Conservation (phyloP, 2,329 filamentous ascomycete species). For the Fusarium nematophilum region DNA sequence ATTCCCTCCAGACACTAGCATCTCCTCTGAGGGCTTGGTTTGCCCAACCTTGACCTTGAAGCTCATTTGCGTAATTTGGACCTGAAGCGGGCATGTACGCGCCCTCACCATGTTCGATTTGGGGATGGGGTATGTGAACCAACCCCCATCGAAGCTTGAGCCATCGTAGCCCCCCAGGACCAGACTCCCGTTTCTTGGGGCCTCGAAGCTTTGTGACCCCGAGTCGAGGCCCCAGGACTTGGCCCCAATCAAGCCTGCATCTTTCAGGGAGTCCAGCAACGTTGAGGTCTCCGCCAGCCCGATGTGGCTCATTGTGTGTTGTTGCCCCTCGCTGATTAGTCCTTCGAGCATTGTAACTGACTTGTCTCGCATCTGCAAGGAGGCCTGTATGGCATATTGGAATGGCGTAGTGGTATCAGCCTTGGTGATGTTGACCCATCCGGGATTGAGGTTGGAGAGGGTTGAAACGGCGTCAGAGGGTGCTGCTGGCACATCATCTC, state of each 20-base stretch:
- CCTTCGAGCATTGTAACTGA: background rate
- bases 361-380: background rate
- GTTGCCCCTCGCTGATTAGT: background rate
- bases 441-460: background rate
- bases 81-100: background rate
- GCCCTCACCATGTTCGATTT: background rate
- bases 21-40: background rate
- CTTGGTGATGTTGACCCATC: background rate
- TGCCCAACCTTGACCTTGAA: background rate
- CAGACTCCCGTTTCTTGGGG: background rate
- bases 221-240: background rate
- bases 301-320: background rate
- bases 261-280: background rate
- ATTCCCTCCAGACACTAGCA: background rate
- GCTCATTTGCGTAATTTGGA: background rate
- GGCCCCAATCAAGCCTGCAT: background rate
- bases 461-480: background rate
- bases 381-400: background rate
- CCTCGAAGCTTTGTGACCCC: background rate
- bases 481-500: background rate
- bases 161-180: background rate
- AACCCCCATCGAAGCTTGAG: background rate
- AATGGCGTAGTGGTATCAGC: background rate
- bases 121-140: background rate
- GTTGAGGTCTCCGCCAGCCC: background rate